Conservation (phyloP, 108 stramenopile species). For the Schizochytrium sp. region DNA sequence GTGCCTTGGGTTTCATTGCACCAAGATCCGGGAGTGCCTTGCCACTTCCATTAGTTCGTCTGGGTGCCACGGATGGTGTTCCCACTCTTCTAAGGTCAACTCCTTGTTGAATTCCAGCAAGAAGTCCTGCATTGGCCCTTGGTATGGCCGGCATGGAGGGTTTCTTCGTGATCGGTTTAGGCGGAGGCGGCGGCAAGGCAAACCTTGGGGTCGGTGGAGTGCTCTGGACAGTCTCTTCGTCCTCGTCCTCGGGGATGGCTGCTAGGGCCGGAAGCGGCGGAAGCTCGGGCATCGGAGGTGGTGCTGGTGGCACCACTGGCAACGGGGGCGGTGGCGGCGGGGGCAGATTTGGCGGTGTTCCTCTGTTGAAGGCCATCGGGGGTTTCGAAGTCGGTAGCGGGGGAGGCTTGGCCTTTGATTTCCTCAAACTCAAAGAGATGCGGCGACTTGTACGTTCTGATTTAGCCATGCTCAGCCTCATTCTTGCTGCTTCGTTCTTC, state of each 20-base stretch:
- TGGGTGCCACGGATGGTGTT: background rate
- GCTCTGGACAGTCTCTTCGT: background rate
- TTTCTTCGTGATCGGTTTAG: background rate
- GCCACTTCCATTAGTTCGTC: background rate
- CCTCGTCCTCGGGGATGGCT: background rate
- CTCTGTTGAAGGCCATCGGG: background rate
- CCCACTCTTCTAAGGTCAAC: background rate
- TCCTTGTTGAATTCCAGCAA: too few species aligned
- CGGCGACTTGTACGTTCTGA: background rate
- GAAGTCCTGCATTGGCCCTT: too few species aligned
- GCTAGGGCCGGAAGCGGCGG: background rate
- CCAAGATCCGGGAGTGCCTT: slow-evolving; percentile 13
- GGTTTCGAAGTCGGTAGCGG: slow-evolving; percentile 3
- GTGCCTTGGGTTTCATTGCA: slow-evolving; percentile 53
- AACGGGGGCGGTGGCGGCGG: background rate
- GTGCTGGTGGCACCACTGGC: background rate
- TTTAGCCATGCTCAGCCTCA: background rate
- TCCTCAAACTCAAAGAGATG: background rate
- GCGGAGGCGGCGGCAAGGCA: background rate
- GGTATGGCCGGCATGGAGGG: too few species aligned
- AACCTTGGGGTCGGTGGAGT: background rate
- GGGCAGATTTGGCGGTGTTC: background rate
- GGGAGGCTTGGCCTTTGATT: slow-evolving; percentile 1
- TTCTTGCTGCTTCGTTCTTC: background rate
- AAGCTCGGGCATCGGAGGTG: background rate